Evolutionary conservation across 2,329 filamentous ascomycete species (phyloP).

Genomic region (Aspergillus hiratsukae): DNA sequence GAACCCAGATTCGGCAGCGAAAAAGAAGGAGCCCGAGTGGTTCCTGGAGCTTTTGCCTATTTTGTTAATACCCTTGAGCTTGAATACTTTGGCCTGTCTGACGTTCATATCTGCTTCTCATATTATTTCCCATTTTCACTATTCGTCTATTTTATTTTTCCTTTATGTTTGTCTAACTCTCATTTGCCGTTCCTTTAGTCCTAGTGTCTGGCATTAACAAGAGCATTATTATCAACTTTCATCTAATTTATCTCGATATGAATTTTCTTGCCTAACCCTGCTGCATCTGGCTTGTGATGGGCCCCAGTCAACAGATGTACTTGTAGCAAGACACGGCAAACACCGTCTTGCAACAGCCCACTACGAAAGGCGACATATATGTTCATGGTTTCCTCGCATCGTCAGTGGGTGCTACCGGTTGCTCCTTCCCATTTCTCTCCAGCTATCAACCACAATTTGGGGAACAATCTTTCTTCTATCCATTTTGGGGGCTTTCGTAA

Average conservation of each 20-base stretch:
- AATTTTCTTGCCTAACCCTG: conserved; percentile 16
- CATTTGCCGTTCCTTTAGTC: not conserved
- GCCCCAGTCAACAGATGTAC: conserved; percentile 13
- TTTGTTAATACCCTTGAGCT: conserved; percentile 1
- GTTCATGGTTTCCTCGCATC: conserved; percentile 8
- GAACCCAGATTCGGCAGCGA: not conserved
- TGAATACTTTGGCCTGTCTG: not conserved
- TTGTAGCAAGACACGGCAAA: conserved; percentile 11
- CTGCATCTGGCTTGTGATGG: conserved; percentile 21
- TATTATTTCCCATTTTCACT: not conserved
- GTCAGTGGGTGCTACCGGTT: not conserved
- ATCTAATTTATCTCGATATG: not conserved
- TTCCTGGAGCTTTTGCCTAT: not conserved
- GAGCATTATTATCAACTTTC: conserved; percentile 4
- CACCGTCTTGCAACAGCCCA: conserved; percentile 14
- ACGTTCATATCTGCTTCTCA: not conserved
- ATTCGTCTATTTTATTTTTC: conserved; percentile 1
- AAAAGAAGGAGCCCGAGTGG: not conserved
- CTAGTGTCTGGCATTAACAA: conserved; percentile 1
- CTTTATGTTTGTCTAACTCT: conserved; percentile 2
- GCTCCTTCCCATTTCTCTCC: conserved; percentile 2
- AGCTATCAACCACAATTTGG: not conserved
- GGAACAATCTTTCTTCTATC: conserved; percentile 1
- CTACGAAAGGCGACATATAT: conserved; percentile 11
- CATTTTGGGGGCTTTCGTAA: not conserved